These are phyloP conservation scores for Pontederia crassipes DNA, from an alignment of 176 grass and related monocot genomes.

Conservation along the genomic window DNA sequence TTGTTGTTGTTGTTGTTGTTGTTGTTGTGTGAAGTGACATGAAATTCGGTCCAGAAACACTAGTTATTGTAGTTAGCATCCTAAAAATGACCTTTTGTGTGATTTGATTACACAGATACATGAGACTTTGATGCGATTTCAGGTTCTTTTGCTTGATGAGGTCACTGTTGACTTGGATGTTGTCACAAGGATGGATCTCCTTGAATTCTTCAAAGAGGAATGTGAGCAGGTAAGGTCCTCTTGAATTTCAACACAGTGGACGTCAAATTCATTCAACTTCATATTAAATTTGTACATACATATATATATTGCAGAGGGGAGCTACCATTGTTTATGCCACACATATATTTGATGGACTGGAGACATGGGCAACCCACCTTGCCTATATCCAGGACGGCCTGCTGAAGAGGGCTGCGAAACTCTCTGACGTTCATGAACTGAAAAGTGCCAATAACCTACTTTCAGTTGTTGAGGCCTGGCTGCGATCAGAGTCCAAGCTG, in stretches of 20 bases:
- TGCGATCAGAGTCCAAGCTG: conserved; percentile 53
- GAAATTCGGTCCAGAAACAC: too few species aligned
- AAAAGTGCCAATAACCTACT: conserved; percentile 66
- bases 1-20: too few species aligned
- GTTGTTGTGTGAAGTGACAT: too few species aligned
- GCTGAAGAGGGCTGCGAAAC: conserved; percentile 43
- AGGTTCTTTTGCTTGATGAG: conserved; percentile 90
- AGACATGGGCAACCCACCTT: conserved; percentile 68
- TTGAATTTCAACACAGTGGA: background rate
- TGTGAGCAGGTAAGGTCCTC: conserved; percentile 50
- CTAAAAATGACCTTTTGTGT: too few species aligned
- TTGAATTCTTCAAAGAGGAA: conserved; percentile 95
- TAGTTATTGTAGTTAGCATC: too few species aligned
- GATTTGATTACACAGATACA: background rate
- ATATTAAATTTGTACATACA: conserved; percentile 1
- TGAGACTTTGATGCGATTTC: conserved; percentile 20
- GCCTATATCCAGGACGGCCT: conserved; percentile 89
- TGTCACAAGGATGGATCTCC: conserved; percentile 90
- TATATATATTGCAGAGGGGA: conserved; percentile 42
- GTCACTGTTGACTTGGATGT: conserved; percentile 84
- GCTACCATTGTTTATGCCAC: conserved; percentile 84
- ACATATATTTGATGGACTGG: conserved; percentile 88
- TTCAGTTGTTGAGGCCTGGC: conserved; percentile 79
- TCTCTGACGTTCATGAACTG: conserved; percentile 46
- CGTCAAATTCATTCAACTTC: background rate